Percentiles rank a stretch among this genome's conserved stretches.
Conservation (phyloP, 2,329 filamentous ascomycete species). For the Fusarium heterosporum region DNA sequence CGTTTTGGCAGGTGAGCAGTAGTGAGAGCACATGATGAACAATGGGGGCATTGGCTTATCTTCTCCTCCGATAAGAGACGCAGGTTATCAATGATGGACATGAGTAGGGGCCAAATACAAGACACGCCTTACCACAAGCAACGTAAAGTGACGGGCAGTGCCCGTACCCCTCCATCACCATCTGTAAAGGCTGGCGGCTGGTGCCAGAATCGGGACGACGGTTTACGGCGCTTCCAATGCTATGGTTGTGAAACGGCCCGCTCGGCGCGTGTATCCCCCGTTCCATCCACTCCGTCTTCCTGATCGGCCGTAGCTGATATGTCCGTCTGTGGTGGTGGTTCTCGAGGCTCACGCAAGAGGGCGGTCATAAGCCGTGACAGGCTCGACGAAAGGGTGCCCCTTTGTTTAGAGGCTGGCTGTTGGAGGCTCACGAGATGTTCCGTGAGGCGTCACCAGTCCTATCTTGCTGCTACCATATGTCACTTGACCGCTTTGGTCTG, state of each 20-base stretch:
- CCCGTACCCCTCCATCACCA: slow-evolving; percentile 20
- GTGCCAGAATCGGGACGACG: slow-evolving; percentile 22
- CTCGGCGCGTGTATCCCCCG: slow-evolving; percentile 44
- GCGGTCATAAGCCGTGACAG: slow-evolving; percentile 23
- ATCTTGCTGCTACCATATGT: slow-evolving; percentile 18
- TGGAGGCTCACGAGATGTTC: slow-evolving; percentile 39
- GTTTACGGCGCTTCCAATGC: slow-evolving; percentile 25
- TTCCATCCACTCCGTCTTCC: slow-evolving; percentile 33
- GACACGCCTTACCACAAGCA: slow-evolving; percentile 16
- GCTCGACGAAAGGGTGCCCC: slow-evolving; percentile 20
- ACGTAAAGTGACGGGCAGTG: neutral
- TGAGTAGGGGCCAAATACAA: slow-evolving; percentile 10
- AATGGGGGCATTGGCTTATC: slow-evolving; percentile 25
- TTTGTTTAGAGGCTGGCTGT: slow-evolving; percentile 25
- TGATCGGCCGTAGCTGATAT: slow-evolving; percentile 26
- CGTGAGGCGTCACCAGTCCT: slow-evolving; percentile 30
- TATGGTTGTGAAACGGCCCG: slow-evolving; percentile 47
- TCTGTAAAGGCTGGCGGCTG: slow-evolving; percentile 20
- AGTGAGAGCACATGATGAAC: slow-evolving; percentile 40
- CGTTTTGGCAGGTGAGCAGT: slow-evolving; percentile 38
- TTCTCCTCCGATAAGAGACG: slow-evolving; percentile 10
- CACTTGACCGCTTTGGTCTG: slow-evolving; percentile 38
- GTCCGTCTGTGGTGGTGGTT: slow-evolving; percentile 21
- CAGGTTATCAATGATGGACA: slow-evolving; percentile 15
- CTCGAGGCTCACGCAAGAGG: slow-evolving; percentile 18